Percentiles rank a stretch among this genome's conserved stretches.
Evolutionary conservation across 2,329 filamentous ascomycete species (phyloP).

Genomic region (Ceratocystis smalleyi): DNA sequence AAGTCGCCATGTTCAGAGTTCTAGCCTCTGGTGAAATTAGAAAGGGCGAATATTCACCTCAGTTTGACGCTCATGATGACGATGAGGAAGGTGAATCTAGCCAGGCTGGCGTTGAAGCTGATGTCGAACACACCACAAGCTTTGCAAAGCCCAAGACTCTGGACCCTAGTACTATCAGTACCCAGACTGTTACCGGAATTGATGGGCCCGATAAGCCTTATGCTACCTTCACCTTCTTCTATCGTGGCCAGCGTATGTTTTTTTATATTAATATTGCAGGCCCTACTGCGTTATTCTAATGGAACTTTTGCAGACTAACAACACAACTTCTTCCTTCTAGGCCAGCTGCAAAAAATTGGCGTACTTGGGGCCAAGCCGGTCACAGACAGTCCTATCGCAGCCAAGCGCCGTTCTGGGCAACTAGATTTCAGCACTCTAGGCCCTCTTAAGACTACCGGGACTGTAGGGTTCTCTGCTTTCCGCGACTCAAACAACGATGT

Average conservation of each 20-base stretch:
- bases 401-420: conserved; percentile 68
- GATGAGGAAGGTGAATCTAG: conserved; percentile 41
- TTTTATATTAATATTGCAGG: background rate
- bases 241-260: conserved; percentile 76
- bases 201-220: conserved; percentile 93
- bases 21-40: conserved; percentile 94
- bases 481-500: conserved; percentile 50
- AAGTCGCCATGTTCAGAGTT: conserved; percentile 90
- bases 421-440: conserved; percentile 74
- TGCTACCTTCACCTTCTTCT: conserved; percentile 94
- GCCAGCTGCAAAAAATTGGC: conserved; percentile 93
- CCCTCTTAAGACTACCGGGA: conserved; percentile 71
- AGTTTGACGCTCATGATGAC: conserved; percentile 93
- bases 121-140: conserved; percentile 92
- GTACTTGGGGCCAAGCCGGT: conserved; percentile 56
- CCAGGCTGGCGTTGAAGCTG: conserved; percentile 38
- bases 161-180: conserved; percentile 94
- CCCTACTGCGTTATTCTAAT: background rate
- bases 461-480: conserved; percentile 80
- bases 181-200: conserved; percentile 96
- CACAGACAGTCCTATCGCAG: conserved; percentile 42
- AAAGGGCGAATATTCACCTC: conserved; percentile 91
- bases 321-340: conserved; percentile 29
- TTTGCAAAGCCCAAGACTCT: conserved; percentile 93
- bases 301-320: background rate